Conservation (phyloP, 495 filamentous ascomycete species). For the Hypoxylon lenormandii region DNA sequence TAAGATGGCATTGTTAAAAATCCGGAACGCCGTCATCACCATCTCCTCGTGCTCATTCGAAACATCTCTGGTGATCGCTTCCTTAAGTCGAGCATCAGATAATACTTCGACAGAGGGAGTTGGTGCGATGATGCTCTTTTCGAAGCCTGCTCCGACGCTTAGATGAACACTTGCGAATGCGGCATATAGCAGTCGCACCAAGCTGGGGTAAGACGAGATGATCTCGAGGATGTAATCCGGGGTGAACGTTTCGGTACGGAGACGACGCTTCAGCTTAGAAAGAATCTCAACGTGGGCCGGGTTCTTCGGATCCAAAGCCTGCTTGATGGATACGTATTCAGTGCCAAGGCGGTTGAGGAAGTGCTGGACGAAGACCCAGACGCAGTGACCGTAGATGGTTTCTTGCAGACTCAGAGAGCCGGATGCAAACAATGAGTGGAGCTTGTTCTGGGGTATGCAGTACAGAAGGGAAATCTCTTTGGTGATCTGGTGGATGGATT, state of each 20-base stretch:
- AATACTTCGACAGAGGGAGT: slow-evolving; percentile 77
- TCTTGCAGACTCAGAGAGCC: slow-evolving; percentile 93
- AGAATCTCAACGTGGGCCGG: slow-evolving; percentile 89
- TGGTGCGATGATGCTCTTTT: slow-evolving; percentile 78
- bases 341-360: slow-evolving; percentile 94
- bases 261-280: slow-evolving; percentile 92
- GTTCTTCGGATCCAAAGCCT: slow-evolving; percentile 78
- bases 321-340: slow-evolving; percentile 87
- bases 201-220: slow-evolving; percentile 87
- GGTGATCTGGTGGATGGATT: slow-evolving; percentile 98
- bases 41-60: slow-evolving; percentile 96
- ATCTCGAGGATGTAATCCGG: slow-evolving; percentile 98
- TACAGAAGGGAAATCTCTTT: slow-evolving; percentile 97
- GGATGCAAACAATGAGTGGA: slow-evolving; percentile 87
- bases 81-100: slow-evolving; percentile 80
- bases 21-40: slow-evolving; percentile 96
- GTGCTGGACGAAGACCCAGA: slow-evolving; percentile 96
- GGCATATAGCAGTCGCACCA: slow-evolving; percentile 89
- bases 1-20: slow-evolving; percentile 88
- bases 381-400: slow-evolving; percentile 95
- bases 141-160: slow-evolving; percentile 78
- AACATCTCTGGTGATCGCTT: slow-evolving; percentile 81
- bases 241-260: slow-evolving; percentile 96
- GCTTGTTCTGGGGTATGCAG: slow-evolving; percentile 96
- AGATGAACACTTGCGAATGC: slow-evolving; percentile 93